phyloP scores from a whole-genome alignment of 345 rosid genomes.

The Linum tenue region DNA sequence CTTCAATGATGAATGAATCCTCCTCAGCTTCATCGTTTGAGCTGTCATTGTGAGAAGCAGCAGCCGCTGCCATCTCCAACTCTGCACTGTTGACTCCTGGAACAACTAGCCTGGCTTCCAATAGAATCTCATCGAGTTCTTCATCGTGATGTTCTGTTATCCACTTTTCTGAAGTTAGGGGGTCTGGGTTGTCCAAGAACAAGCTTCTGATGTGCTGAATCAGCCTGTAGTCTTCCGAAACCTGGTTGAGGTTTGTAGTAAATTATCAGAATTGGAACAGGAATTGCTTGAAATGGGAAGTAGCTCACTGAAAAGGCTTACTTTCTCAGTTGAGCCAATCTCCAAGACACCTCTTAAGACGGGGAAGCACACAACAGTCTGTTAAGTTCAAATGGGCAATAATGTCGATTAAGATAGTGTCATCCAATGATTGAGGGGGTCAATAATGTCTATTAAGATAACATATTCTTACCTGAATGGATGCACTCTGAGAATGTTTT shows the following conservation, averaged over 20 bases:
- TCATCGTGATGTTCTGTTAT: constrained; percentile 19
- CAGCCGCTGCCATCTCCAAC: constrained; percentile 15
- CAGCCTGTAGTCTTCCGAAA: constrained; percentile 61
- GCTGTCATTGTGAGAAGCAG: constrained; percentile 35
- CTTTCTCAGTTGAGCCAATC: constrained; percentile 76
- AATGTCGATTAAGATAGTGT: neutral
- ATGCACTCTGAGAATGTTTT: constrained; percentile 60
- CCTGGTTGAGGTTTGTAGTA: constrained; percentile 28
- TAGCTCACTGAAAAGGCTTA: constrained; percentile 19
- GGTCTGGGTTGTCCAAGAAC: constrained; percentile 44
- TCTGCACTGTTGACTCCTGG: constrained; percentile 34
- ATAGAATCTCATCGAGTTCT: constrained; percentile 17
- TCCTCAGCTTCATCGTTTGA: constrained; percentile 34
- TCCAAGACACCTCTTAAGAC: constrained; percentile 71
- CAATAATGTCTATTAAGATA: neutral
- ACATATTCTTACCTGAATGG: constrained; percentile 64
- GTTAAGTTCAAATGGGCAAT: constrained; percentile 22
- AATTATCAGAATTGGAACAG: constrained; percentile 8
- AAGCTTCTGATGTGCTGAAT: constrained; percentile 47
- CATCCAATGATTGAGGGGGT: neutral
- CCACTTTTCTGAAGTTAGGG: constrained; percentile 23
- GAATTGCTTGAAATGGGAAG: constrained; percentile 1
- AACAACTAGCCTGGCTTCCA: constrained; percentile 23
- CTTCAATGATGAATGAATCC: constrained; percentile 49
- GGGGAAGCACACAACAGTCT: constrained; percentile 82